Evolutionary conservation across 495 filamentous ascomycete genomes (phyloP), one percentile per base, ranked within the genome.

Genomic region (Acidomyces sp.): DNA sequence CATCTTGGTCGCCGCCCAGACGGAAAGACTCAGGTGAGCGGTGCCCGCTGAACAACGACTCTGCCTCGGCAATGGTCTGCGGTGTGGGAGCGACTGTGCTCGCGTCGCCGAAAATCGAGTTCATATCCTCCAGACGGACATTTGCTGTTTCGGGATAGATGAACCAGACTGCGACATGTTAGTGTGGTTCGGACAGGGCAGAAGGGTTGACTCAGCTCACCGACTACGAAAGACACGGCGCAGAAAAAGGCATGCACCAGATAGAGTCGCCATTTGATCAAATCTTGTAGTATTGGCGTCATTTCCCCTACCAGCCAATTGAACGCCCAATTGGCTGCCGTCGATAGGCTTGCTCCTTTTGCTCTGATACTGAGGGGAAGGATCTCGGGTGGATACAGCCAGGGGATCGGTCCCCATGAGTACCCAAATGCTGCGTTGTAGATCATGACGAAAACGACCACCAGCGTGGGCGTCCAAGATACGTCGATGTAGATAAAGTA

Each of bases 371-470:
- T 96, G 45, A 97, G 67, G 1, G 90, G 90, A 36, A 97, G 65
- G 55, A 97, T 97, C 68, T 97, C 90, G 6, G 90, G 90, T 3
- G 92, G 90, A 56, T 97, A 97, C 12, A 96, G 71, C 90, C 90
- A 97, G 0, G 90, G 90, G 39, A 97, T 87, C 3, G 90, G 90
- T 21, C 90, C 90, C 92, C 92, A 97, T 13, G 88, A 95, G 43
- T 86, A 90, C 21, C 90, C 90, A 55, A 97, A 97, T 13, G 92
- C 81, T 10, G 90, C 90, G 56, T 97, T 97, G 64, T 97, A 97
- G 34, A 94, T 80, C 78, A 97, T 93, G 45, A 97, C 90, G 56
- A 93, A 84, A 16, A 93, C 59, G 33, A 96, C 92, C 10, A 94
- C 92, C 52, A 93, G 62, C 4, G 67, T 79, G 5, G 81, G 83